Conservation (phyloP, 2,329 filamentous ascomycete species). For the Zymoseptoria crescenta region DNA sequence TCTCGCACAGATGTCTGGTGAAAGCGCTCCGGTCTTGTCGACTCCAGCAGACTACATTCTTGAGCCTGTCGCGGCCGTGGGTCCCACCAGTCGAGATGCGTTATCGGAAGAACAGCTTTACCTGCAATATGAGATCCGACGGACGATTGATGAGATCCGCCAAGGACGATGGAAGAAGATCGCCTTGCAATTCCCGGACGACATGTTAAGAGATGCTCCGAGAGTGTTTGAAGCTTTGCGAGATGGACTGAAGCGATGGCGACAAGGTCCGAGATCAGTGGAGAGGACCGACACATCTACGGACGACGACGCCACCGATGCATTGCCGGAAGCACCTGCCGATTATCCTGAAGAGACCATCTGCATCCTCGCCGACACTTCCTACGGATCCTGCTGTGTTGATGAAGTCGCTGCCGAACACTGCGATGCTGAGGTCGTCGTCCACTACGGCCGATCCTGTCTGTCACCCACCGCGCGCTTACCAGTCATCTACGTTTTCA, state of each 20-base stretch:
- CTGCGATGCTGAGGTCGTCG: conserved; percentile 77
- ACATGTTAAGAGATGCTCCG: conserved; percentile 80
- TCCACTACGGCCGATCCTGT: conserved; percentile 91
- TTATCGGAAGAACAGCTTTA: conserved; percentile 62
- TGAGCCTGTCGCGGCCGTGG: conserved; percentile 41
- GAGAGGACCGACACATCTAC: not conserved
- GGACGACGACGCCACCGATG: not conserved
- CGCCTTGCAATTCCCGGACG: conserved; percentile 91
- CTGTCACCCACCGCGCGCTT: conserved; percentile 81
- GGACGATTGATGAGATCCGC: conserved; percentile 70
- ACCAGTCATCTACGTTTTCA: conserved; percentile 88
- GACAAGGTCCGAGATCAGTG: not conserved
- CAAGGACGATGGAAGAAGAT: conserved; percentile 64
- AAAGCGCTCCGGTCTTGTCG: conserved; percentile 50
- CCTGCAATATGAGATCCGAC: conserved; percentile 74
- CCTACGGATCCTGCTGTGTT: conserved; percentile 93
- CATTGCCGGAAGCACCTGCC: conserved; percentile 1
- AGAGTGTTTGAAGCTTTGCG: conserved; percentile 64
- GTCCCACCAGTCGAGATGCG: conserved; percentile 18
- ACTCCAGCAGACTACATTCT: conserved; percentile 56
- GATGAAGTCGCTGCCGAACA: conserved; percentile 96
- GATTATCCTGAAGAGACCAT: conserved; percentile 39
- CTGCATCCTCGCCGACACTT: conserved; percentile 88
- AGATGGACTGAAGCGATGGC: conserved; percentile 36
- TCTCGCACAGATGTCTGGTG: conserved; percentile 7